Base-by-base conservation (phyloP, 2,329 filamentous ascomycete genomes). In the Talaromyces atroroseus region DNA sequence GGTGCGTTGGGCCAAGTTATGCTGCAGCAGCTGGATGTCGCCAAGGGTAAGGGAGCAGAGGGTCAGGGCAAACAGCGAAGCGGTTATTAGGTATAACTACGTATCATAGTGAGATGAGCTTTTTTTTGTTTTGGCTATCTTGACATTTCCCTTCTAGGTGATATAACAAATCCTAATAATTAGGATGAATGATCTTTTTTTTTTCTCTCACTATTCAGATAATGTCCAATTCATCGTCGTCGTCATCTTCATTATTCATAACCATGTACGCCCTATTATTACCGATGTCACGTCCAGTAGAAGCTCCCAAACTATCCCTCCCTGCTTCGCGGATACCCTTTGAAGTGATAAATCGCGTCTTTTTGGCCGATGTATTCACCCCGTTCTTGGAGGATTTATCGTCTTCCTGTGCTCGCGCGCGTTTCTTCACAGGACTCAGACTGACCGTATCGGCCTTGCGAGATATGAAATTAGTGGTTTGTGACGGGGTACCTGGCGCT, bases 291-390 rank as follows among this genome's bases (percentile, higher is more conserved):
- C 76, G 69, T 52, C 82, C 80, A n/a, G 64, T 60, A 21, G 63
- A 62, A 5, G 71, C 76, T 10, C 85, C 84, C 2, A 91, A 68
- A 65, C 87, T 90, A 66, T 91, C 88, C 58, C 87, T 78, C 1
- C 88, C 88, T 3, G 88, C 88, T 71, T 90, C 87, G 54, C 84
- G 82, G 60, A 92, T 91, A 0, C 88, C 88, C 68, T 86, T 89
- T 44, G 85, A 84, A 24, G 88, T 90, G 42, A 91, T 81, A 66
- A 92, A 91, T n/a, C 88, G 79, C 52, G 88, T 91, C 78, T 89
- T 90, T 73, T 90, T 66, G 66, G 78, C 61, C 59, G 68, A 70
- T 58, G 67, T 67, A 24, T 42, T 23, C 12, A 18, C 45, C 45
- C 61, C 57, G 16, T 40, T 65, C 52, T 68, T 66, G 3, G 36